Percentiles rank a stretch among this genome's conserved stretches.
Evolutionary conservation across 495 filamentous ascomycete genomes (phyloP).

Genomic region (Pseudoneurospora amorphoporcata): DNA sequence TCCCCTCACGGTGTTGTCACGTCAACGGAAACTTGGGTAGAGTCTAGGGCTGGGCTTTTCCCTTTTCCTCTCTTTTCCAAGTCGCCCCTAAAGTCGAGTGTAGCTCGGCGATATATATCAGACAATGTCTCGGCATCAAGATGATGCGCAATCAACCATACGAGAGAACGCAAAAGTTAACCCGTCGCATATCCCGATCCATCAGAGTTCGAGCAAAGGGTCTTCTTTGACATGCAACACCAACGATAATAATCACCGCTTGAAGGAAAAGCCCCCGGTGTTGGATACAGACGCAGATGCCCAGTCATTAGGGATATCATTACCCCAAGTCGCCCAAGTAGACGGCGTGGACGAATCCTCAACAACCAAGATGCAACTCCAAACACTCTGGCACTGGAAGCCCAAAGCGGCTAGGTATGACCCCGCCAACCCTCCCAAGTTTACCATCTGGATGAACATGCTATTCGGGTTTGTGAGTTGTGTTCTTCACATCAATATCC

Average conservation of each 20-base stretch:
- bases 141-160: neutral
- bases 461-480: slow-evolving; percentile 22
- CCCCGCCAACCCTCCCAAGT: slow-evolving; percentile 21
- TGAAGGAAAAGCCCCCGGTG: neutral
- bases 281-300: neutral
- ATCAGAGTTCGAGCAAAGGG: neutral
- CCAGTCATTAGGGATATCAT: neutral
- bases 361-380: neutral
- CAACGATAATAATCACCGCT: neutral
- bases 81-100: neutral
- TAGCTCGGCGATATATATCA: neutral
- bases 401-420: slow-evolving; percentile 22
- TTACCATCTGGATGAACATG: slow-evolving; percentile 23
- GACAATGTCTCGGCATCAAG: neutral
- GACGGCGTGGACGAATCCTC: neutral
- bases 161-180: neutral
- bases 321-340: neutral
- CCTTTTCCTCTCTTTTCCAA: neutral
- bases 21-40: neutral
- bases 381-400: slow-evolving; percentile 15
- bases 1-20: neutral
- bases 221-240: neutral
- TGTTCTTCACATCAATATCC: neutral
- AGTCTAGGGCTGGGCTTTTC: neutral
- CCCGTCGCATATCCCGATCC: neutral